Conservation (phyloP, 78 protist genomes). For the Pigoraptor vietnamica region DNA sequence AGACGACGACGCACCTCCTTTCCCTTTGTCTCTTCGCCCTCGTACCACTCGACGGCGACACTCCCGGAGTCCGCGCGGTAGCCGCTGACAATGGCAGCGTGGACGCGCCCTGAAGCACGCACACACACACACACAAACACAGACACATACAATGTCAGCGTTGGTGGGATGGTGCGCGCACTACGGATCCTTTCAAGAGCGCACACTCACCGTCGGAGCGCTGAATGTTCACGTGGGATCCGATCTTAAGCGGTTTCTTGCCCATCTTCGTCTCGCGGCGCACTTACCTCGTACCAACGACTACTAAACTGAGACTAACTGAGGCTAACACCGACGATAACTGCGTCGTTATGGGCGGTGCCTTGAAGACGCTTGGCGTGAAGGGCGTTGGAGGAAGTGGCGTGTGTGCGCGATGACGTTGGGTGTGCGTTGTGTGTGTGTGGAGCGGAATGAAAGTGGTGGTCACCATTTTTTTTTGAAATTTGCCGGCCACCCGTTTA, state of each 20-base stretch:
- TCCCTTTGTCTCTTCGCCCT: slow-evolving; percentile 5
- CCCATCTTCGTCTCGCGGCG: too few relatives aligned
- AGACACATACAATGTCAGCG: too few relatives aligned
- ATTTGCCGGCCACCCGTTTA: too few relatives aligned
- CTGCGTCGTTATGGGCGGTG: too few relatives aligned
- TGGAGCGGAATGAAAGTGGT: too few relatives aligned
- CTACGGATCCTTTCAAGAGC: neutral
- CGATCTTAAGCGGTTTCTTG: neutral
- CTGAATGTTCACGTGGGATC: neutral
- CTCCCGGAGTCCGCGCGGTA: neutral
- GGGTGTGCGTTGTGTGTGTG: neutral
- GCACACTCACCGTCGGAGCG: neutral
- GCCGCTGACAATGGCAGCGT: neutral
- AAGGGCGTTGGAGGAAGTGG: too few relatives aligned
- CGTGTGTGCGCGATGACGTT: neutral
- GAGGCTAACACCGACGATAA: too few relatives aligned
- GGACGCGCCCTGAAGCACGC: slow-evolving; percentile 4
- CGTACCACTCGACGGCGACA: slow-evolving; percentile 1
- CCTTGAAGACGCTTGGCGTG: too few relatives aligned
- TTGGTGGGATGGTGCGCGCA: too few relatives aligned
- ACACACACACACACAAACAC: too few relatives aligned
- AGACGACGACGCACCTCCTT: neutral
- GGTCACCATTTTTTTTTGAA: too few relatives aligned
- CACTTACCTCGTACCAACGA: neutral
- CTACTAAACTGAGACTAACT: too few relatives aligned